Evolutionary conservation across 495 filamentous ascomycete species (phyloP), one percentile per base, ranked within the genome.

Genomic region (Penicilliopsis zonata): DNA sequence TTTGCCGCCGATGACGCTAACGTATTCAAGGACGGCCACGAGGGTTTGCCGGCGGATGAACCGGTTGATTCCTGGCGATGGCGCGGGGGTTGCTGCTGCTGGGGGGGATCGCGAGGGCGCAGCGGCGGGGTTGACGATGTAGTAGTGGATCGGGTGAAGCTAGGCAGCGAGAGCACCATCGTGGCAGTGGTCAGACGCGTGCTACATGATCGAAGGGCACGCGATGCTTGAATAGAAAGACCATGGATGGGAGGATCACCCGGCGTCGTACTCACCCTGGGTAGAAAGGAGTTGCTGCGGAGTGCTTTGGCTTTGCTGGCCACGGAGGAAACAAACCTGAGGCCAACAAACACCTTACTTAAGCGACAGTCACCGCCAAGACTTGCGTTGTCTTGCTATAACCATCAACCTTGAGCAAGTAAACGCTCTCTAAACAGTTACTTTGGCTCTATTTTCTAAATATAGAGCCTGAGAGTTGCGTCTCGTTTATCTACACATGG

Each of bases 81-180:
- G 42, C 13, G 50, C 37, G 26, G 26, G 29, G 12, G 45, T 34
- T 17, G 38, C 18, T 15, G 46, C 40, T 35, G 26, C 19, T 41
- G 36, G 40, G 18, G 39, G 39, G 28, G 34, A 37, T 39, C 30
- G 33, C 18, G 27, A 13, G 34, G 18, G 20, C 33, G 44, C 26
- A 36, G 50, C 44, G 51, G 48, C 45, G 55, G 41, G n/a, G n/a
- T n/a, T 44, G 38, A 42, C 33, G 32, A 44, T 16, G 52, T 36
- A 18, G 53, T 33, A 36, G 44, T 48, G 40, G 57, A 52, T 53
- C 44, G 48, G 35, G 47, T 47, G 44, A 63, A 59, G 51, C 47
- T 44, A 14, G 57, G 49, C 43, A 61, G 44, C 39, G 57, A 63
- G 32, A 59, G 59, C 55, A 59, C 55, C 59, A 63, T 63, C 28